Evolutionary conservation across 306 rosid species (phyloP).

Genomic region (Begonia loranthoides): DNA sequence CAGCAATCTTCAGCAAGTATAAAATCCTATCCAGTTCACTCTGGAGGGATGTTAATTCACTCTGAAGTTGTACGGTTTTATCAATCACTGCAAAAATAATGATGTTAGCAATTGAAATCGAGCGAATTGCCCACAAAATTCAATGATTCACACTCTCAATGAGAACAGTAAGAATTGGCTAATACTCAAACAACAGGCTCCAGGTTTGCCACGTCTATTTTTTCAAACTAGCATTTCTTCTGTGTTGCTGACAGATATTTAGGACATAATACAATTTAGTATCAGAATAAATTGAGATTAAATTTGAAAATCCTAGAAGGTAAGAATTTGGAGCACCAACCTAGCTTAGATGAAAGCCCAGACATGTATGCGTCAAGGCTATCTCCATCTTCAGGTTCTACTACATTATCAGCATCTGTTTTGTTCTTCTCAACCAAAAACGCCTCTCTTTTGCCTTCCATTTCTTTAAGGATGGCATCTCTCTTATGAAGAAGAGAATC

Average conservation of each 20-base stretch:
- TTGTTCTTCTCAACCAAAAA: conserved; percentile 44
- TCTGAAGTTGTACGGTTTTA: conserved; percentile 49
- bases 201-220: no score
- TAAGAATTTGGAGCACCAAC: conserved; percentile 22
- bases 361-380: conserved; percentile 88
- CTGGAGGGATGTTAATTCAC: conserved; percentile 64
- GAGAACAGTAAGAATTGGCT: no score
- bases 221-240: no score
- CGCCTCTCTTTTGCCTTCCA: conserved; percentile 48
- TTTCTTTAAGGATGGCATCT: conserved; percentile 59
- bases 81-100: conserved; percentile 49
- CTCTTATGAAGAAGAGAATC: conserved; percentile 83
- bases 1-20: conserved; percentile 86
- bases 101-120: conserved; percentile 11
- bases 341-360: conserved; percentile 87
- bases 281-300: background rate
- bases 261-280: background rate
- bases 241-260: no score
- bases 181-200: no score
- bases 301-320: background rate
- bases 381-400: conserved; percentile 44
- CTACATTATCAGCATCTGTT: conserved; percentile 22
- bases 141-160: no score
- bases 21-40: conserved; percentile 64
- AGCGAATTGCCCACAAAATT: no score